Evolutionary conservation across 2,329 filamentous ascomycete genomes (phyloP).

Genomic region (Trichoderma atrobrunneum): DNA sequence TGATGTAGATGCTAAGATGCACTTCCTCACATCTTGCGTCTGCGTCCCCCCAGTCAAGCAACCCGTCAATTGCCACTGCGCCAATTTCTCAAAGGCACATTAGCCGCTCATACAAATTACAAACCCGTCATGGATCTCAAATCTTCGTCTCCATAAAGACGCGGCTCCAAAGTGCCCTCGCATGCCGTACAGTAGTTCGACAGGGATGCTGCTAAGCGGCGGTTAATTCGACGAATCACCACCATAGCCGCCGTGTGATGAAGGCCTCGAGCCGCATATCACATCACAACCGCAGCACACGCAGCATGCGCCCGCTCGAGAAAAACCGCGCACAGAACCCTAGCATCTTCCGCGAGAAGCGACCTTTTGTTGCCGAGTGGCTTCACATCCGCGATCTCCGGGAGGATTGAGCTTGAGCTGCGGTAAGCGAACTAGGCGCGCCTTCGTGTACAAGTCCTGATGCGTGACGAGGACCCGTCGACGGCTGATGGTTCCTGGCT

Average conservation of each 20-base stretch:
- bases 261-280: background rate
- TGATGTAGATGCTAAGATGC: background rate
- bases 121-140: background rate
- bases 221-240: conserved; percentile 18
- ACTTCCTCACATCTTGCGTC: background rate
- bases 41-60: background rate
- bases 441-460: background rate
- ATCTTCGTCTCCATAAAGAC: background rate
- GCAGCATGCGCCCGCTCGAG: background rate
- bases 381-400: background rate
- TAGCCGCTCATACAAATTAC: background rate
- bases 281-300: conserved; percentile 11
- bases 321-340: background rate
- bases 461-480: background rate
- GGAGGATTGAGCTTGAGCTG: background rate
- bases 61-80: background rate
- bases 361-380: background rate
- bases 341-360: conserved; percentile 9
- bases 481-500: background rate
- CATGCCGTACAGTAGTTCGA: background rate
- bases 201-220: conserved; percentile 6
- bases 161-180: background rate
- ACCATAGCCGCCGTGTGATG: conserved; percentile 6
- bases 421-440: conserved; percentile 16
- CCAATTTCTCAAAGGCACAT: background rate